Evolutionary conservation across 805 yeast genomes (phyloP), one percentile per base, ranked within the genome.

Genomic region (Metschnikowia santaceciliae): DNA sequence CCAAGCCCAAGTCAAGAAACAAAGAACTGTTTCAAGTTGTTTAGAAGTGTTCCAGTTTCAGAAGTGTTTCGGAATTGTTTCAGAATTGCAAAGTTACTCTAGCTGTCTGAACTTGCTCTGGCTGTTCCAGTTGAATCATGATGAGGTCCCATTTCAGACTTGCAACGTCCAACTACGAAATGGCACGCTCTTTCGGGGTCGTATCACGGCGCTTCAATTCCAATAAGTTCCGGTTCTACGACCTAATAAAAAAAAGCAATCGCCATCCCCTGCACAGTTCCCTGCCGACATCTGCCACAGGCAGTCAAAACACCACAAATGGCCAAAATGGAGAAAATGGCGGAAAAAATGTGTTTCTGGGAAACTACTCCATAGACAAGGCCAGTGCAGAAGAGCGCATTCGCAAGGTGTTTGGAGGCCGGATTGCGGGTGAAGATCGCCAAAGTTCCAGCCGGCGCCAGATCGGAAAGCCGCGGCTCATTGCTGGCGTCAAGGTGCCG

Each of bases 401-500:
- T 62, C 63, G 65, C 17, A 67, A 64, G 40, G 77, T 81, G 1
- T 82, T 82, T 65, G 86, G 86, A 0, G 81, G 82, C 0, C 66
- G 84, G 48, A 62, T 81, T 33, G 76, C 75, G 52, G 86, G 86
- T 4, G 82, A 77, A 19, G 68, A 71, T 4, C 71, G 82, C 7
- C 59, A 61, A 34, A 64, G 75, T 14, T 70, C 77, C 1, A 68
- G 74, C 56, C 57, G 77, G 48, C 51, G 69, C 13, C 51, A 58
- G 10, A 52, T 72, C 51, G 76, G 76, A 4, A 65, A 73, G 43
- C 70, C 77, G 0, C 61, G 61, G 36, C 54, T 61, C 10, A 68
- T 74, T 6, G 76, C 69, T 0, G 97, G 97, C 0, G 74, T 94
- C 0, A 66, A 64, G 6, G 96, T 92, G 0, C 96, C 97, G 2